Percentiles rank a stretch among this genome's conserved stretches.
Conservation (phyloP, 257 asterid species). For the Plantago ovata region DNA sequence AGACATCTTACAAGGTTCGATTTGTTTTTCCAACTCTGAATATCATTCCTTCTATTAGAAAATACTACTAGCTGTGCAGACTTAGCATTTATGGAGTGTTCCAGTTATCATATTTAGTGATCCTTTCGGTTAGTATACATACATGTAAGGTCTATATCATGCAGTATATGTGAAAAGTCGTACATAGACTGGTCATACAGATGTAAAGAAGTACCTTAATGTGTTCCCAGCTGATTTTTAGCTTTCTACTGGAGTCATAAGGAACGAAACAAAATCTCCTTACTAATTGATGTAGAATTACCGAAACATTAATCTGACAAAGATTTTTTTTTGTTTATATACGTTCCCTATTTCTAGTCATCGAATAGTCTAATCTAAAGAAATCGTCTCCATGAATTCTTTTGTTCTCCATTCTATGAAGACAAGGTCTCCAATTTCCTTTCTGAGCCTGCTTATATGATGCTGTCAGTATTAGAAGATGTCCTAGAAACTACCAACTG, state of each 20-base stretch:
- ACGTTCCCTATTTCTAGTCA: no score
- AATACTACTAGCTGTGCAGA: no score
- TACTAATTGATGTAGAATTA: neutral
- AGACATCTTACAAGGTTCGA: constrained; percentile 83
- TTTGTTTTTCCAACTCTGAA: neutral
- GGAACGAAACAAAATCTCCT: neutral
- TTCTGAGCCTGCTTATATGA: no score
- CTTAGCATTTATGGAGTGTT: no score
- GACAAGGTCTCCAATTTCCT: no score
- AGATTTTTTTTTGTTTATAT: no score
- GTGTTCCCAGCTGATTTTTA: neutral
- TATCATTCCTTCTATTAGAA: neutral
- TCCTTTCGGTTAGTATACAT: neutral
- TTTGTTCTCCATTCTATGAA: no score
- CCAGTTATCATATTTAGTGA: neutral
- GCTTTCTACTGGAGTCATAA: neutral
- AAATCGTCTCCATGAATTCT: no score
- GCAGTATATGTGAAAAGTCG: neutral
- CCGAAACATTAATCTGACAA: no score
- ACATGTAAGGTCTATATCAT: neutral
- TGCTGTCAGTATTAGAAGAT: no score
- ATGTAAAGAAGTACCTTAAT: neutral
- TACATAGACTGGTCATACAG: neutral
- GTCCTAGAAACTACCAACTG: no score
- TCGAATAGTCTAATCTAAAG: no score